Base-by-base conservation (phyloP, 177 flowering plant genomes). In the Vitis hybrid region DNA sequence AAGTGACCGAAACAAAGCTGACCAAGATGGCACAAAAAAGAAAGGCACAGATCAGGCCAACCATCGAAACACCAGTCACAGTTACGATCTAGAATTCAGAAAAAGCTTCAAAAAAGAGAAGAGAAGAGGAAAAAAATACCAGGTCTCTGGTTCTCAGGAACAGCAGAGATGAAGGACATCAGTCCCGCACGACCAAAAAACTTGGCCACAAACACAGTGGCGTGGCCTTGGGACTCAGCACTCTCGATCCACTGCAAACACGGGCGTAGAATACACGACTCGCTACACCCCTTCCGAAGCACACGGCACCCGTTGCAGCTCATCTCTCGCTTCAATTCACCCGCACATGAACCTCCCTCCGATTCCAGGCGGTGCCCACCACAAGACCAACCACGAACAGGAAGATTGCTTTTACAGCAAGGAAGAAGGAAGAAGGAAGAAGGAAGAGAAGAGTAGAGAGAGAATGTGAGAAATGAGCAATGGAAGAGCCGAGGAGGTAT, bases 261-360 rank as follows among this genome's bases (percentile, higher is more conserved):
- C 0, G 94, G 92, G 2, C 97, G 84, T 3, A 94, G 84, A 21
- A 92, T 79, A 76, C 98, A 93, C 13, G 82, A 65, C 16, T 91
- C 98, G 78, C 97, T 92, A 87, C 98, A 93, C 6, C 98, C 98
- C 64, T 92, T 93, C 18, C 98, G 88, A 6, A 93, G 83, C 12
- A 93, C 93, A 57, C 98, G 79, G 76, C 98, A 93, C 0, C 98
- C 97, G 76, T 94, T 92, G 89, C 98, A 94, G 69, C 98, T 94
- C 98, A 93, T 93, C 15, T 57, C 64, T 48, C 10, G 6, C 3
- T 49, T 15, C 16, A 2, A n/a, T 7, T 52, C 16, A 12, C 72
- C 14, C 57, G 10, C 26, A 9, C 29, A 56, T 16, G 16, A 16
- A 49, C 60, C 9, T 9, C 55, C 13, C 7, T 15, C n/a, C 15